phyloP scores from a whole-genome alignment of 169 alveolate genomes.

The Miamiensis avidus region DNA sequence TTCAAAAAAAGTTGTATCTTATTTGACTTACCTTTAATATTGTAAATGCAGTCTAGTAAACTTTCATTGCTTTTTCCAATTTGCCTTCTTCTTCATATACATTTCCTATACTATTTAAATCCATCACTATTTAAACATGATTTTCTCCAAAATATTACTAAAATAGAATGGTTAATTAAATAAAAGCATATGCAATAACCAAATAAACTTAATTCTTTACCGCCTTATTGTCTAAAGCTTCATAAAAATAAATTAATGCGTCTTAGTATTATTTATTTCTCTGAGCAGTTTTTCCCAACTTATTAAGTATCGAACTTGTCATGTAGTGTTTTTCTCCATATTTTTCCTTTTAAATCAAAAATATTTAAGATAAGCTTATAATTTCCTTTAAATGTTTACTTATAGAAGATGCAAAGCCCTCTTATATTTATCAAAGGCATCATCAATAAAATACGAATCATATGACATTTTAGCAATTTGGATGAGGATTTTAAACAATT shows the following conservation, averaged over 20 bases:
- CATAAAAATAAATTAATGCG: not conserved
- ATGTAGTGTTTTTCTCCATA: not conserved
- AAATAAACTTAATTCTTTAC: not conserved
- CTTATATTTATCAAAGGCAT: not conserved
- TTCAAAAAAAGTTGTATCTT: not conserved
- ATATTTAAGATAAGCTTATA: no score
- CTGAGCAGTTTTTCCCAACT: not conserved
- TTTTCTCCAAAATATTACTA: not conserved
- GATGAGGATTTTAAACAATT: not conserved
- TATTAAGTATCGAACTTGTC: not conserved
- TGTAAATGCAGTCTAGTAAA: no score
- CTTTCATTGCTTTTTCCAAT: not conserved
- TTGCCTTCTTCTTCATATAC: not conserved
- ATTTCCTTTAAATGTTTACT: not conserved
- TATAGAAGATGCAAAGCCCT: not conserved
- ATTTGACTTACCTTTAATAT: not conserved
- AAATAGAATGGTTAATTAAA: no score
- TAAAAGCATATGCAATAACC: not conserved
- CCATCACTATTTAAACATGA: not conserved
- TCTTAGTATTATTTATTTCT: not conserved
- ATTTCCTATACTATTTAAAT: not conserved
- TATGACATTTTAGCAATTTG: not conserved
- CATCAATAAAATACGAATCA: not conserved
- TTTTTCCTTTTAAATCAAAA: not conserved
- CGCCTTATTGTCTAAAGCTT: not conserved